A percentile compares a stretch with the other conserved stretches of the same genome.
phyloP scores from a whole-genome alignment of 345 rosid genomes.

The Lepidium africanum region DNA sequence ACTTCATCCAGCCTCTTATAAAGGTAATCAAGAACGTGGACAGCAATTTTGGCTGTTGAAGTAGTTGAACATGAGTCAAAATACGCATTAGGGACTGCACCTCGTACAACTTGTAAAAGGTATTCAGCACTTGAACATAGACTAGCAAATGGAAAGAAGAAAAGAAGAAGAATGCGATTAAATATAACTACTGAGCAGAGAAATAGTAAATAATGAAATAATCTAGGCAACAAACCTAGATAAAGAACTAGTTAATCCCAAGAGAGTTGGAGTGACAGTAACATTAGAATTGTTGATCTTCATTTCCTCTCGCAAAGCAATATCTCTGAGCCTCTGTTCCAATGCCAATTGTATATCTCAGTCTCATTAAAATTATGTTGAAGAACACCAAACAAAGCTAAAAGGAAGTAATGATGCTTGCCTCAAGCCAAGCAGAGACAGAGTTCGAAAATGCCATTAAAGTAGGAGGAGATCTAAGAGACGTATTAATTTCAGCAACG shows the following conservation, averaged over 20 bases:
- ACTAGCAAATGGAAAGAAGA: slow-evolving; percentile 7
- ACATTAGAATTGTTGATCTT: slow-evolving; percentile 38
- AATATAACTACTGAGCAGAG: neutral
- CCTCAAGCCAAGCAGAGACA: slow-evolving; percentile 73
- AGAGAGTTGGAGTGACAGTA: slow-evolving; percentile 54
- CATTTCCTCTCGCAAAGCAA: slow-evolving; percentile 81
- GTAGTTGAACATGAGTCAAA: slow-evolving; percentile 43
- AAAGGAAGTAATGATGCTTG: slow-evolving; percentile 10
- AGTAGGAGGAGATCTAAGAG: slow-evolving; percentile 39
- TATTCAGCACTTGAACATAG: slow-evolving; percentile 28
- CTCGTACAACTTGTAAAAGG: slow-evolving; percentile 55
- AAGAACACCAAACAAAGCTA: neutral
- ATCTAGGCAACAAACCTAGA: slow-evolving; percentile 47
- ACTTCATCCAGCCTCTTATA: slow-evolving; percentile 68
- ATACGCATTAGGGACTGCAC: slow-evolving; percentile 56
- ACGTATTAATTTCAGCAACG: slow-evolving; percentile 33
- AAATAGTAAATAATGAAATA: neutral
- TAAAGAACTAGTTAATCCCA: slow-evolving; percentile 72
- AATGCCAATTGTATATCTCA: slow-evolving; percentile 11
- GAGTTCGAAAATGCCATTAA: slow-evolving; percentile 64
- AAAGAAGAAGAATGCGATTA: neutral
- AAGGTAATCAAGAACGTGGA: slow-evolving; percentile 71
- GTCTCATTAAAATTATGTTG: neutral
- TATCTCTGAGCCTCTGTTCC: slow-evolving; percentile 53
- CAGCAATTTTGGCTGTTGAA: slow-evolving; percentile 55